Evolutionary conservation across 495 filamentous ascomycete genomes (phyloP), one percentile per base, ranked within the genome.

Genomic region (Penicillium ucsense): DNA sequence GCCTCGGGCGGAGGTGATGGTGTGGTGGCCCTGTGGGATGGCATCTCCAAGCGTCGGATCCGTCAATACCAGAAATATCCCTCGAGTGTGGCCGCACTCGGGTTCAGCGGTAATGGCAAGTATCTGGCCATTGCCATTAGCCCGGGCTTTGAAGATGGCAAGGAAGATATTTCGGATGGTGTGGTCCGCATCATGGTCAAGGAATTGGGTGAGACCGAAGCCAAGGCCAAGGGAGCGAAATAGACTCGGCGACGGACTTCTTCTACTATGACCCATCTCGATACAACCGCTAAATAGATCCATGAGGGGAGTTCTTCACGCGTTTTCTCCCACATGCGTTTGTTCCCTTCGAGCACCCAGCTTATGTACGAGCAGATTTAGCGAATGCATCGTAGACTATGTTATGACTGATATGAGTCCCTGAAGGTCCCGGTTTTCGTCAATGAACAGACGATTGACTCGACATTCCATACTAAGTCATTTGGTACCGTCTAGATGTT

Each of bases 11-110:
- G 92, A 41, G 92, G 92, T 9, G 92, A 98, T 59, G 89, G 90
- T 28, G 83, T 94, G 29, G 90, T 95, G n/a, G 85, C 87, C 7
- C 69, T 98, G 35, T 98, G 92, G 92, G 92, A 98, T 68, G 91
- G 86, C 6, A 80, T 88, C 56, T 82, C 85, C 39, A 96, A 96
- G 78, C 76, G 92, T 56, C 79, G 92, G 61, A 87, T 96, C 56
- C 72, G 86, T 49, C 88, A 94, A 53, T 96, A 95, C 65, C 89
- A 87, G 61, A 84, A 83, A 56, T 88, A 89, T 41, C 74, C 81
- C 1, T 77, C 83, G 10, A 88, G 84, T 61, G 80, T 98, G 30
- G 82, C 84, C 4, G 82, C 83, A 0, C 60, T 96, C 49, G 75
- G 70, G 2, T 96, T 96, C 56, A 88, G 80, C 40, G 66, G 67